Evolutionary conservation across 2,329 filamentous ascomycete species (phyloP).

Genomic region (Colletotrichum gloeosporioides): DNA sequence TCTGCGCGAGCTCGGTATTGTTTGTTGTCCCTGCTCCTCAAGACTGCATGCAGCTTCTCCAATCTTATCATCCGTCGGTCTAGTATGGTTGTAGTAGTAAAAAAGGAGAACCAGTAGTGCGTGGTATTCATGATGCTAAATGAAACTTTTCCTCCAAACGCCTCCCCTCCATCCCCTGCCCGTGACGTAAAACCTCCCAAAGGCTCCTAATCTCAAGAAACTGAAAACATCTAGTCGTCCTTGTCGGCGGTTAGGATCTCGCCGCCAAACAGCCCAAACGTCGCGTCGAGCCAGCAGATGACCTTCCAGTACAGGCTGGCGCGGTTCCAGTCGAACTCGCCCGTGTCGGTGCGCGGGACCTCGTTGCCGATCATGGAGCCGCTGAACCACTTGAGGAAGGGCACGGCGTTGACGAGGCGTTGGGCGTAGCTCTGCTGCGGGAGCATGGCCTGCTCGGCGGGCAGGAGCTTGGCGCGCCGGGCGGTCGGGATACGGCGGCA

Average conservation of each 20-base stretch:
- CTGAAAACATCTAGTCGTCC: slow-evolving; percentile 51
- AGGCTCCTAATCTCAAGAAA: not conserved
- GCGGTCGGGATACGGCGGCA: slow-evolving; percentile 72
- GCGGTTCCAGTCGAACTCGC: slow-evolving; percentile 77
- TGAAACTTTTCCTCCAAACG: slow-evolving; percentile 1
- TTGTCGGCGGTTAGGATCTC: slow-evolving; percentile 63
- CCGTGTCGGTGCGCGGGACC: slow-evolving; percentile 74
- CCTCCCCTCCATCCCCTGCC: not conserved
- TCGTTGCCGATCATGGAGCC: slow-evolving; percentile 76
- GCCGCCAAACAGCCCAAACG: slow-evolving; percentile 63
- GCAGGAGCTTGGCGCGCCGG: slow-evolving; percentile 67
- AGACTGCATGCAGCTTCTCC: not conserved
- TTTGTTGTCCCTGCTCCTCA: not conserved
- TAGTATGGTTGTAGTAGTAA: not conserved
- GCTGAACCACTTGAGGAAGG: slow-evolving; percentile 75
- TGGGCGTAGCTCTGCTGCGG: slow-evolving; percentile 71
- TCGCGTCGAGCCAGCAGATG: slow-evolving; percentile 66
- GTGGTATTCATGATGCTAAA: slow-evolving; percentile 11
- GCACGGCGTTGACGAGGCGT: slow-evolving; percentile 68
- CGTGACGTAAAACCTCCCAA: not conserved
- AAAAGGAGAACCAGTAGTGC: not conserved
- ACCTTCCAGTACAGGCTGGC: slow-evolving; percentile 73
- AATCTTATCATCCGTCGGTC: not conserved
- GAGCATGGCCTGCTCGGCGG: slow-evolving; percentile 73
- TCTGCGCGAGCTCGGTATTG: too few relatives aligned